Percentiles rank a stretch among this genome's conserved stretches.
Conservation (phyloP, 2,329 filamentous ascomycete species). For the Boeremia exigua region DNA sequence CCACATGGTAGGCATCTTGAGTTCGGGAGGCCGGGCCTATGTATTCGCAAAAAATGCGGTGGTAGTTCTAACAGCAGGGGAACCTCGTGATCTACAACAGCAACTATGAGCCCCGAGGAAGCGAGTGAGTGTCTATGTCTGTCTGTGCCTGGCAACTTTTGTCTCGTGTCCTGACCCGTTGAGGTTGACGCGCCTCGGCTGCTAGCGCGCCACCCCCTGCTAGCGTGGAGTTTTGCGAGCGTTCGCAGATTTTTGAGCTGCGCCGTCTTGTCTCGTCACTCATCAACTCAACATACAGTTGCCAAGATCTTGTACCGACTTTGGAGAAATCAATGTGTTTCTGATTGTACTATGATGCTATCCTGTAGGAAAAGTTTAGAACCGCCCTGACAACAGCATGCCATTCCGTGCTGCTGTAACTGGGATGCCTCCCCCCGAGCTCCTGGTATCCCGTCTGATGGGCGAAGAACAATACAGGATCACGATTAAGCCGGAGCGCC, state of each 20-base stretch:
- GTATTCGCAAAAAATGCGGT: neutral
- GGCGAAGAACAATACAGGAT: conserved; percentile 77
- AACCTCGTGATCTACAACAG: neutral
- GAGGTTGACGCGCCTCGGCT: conserved; percentile 15
- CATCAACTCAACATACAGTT: conserved; percentile 6
- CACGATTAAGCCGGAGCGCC: conserved; percentile 99
- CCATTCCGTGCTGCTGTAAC: conserved; percentile 59
- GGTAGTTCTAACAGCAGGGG: too few species aligned
- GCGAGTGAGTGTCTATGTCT: neutral
- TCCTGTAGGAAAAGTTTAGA: conserved; percentile 10
- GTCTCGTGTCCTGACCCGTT: conserved; percentile 13
- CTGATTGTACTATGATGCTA: conserved; percentile 11
- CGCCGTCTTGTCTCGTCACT: neutral
- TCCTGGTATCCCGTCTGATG: conserved; percentile 80
- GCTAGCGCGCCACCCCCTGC: conserved; percentile 22
- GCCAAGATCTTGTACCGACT: neutral
- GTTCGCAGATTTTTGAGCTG: conserved; percentile 28
- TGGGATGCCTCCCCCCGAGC: conserved; percentile 67
- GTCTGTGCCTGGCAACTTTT: conserved; percentile 10
- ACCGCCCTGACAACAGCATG: conserved; percentile 62
- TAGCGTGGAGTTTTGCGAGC: conserved; percentile 28
- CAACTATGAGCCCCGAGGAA: neutral
- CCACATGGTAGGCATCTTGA: conserved; percentile 84
- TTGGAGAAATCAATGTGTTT: conserved; percentile 14
- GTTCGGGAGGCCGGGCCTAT: neutral